Evolutionary conservation across 1,139 yeast species (phyloP).

Genomic region (Hanseniaspora gamundiae): DNA sequence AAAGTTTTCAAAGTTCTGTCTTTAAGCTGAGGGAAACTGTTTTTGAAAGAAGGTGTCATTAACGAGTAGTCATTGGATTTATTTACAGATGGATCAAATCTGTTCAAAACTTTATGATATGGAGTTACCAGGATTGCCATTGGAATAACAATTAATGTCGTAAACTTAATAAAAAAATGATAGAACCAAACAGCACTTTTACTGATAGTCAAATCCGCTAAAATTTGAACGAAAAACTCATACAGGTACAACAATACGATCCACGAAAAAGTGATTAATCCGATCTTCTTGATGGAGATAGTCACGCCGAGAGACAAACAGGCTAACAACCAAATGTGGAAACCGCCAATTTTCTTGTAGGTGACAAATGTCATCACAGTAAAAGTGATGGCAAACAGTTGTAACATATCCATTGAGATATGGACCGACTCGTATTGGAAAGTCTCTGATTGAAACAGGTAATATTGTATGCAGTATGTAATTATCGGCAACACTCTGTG

Average conservation of each 20-base stretch:
- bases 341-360: not conserved
- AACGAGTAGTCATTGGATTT: slow-evolving; percentile 35
- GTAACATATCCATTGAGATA: not conserved
- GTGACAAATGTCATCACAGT: not conserved
- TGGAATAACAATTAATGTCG: slow-evolving; percentile 37
- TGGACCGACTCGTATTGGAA: not conserved
- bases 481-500: not conserved
- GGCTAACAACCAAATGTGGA: slow-evolving; percentile 20
- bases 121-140: slow-evolving; percentile 34
- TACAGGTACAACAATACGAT: slow-evolving; percentile 29
- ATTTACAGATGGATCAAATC: slow-evolving; percentile 28
- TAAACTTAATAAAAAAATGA: slow-evolving; percentile 26
- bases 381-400: not conserved
- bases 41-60: slow-evolving; percentile 48
- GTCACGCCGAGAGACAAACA: slow-evolving; percentile 44
- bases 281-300: slow-evolving; percentile 42
- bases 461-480: not conserved
- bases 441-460: not conserved
- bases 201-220: slow-evolving; percentile 44
- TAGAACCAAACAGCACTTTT: slow-evolving; percentile 22
- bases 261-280: slow-evolving; percentile 43
- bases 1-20: slow-evolving; percentile 28
- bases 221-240: slow-evolving; percentile 38
- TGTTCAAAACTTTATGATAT: slow-evolving; percentile 37
- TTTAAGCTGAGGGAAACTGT: slow-evolving; percentile 25